Evolutionary conservation across 2,329 filamentous ascomycete genomes (phyloP).

Genomic region (Calonectria crousiana): DNA sequence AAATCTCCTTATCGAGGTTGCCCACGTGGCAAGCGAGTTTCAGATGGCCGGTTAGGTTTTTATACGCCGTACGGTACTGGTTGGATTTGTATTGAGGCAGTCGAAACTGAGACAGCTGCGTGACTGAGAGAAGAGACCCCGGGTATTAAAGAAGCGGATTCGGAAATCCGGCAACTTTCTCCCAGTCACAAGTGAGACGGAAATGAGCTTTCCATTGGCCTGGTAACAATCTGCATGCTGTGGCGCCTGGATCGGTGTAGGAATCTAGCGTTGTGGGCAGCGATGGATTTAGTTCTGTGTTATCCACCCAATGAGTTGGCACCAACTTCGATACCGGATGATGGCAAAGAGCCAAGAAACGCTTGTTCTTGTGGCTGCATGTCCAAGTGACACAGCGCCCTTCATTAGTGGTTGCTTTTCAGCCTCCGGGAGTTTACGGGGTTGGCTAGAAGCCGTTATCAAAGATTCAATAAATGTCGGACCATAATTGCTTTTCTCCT

Average conservation of each 20-base stretch:
- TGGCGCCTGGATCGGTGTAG: neutral
- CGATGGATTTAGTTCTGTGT: neutral
- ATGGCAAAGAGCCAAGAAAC: slow-evolving; percentile 11
- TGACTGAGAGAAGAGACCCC: neutral
- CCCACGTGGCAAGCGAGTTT: neutral
- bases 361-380: neutral
- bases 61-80: neutral
- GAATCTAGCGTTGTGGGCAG: neutral
- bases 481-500: slow-evolving; percentile 9
- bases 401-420: neutral
- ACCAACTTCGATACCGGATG: neutral
- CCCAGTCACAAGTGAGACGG: neutral
- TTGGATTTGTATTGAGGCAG: neutral
- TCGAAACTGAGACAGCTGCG: neutral
- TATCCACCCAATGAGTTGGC: neutral
- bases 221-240: neutral
- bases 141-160: neutral
- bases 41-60: neutral
- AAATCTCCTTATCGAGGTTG: too few species aligned
- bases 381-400: neutral
- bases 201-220: neutral
- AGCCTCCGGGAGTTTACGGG: slow-evolving; percentile 12
- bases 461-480: slow-evolving; percentile 1
- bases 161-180: neutral
- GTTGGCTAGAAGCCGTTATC: neutral